These are phyloP conservation scores for Sodiomyces alkalinus DNA, from an alignment of 2,329 filamentous ascomycete genomes.

Conservation along the genomic window DNA sequence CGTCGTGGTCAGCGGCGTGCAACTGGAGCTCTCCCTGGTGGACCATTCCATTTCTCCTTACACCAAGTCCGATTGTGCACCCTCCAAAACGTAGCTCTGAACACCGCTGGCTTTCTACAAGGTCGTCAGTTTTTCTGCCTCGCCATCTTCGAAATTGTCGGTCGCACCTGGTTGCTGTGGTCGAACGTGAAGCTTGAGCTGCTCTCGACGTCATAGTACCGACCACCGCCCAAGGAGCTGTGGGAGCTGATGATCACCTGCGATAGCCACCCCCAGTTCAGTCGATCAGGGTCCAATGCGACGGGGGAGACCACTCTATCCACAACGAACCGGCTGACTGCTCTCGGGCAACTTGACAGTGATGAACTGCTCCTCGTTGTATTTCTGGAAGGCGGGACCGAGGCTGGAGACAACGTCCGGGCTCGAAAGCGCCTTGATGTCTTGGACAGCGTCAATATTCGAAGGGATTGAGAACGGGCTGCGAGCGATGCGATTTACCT, in stretches of 20 bases:
- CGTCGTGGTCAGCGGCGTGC: slow-evolving; percentile 9
- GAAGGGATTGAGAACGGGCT: background rate
- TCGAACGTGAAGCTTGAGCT: slow-evolving; percentile 82
- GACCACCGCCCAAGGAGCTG: slow-evolving; percentile 63
- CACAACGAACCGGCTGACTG: slow-evolving; percentile 41
- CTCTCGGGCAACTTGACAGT: slow-evolving; percentile 81
- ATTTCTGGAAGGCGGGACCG: slow-evolving; percentile 73
- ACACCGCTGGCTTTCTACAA: slow-evolving; percentile 63
- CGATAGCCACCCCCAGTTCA: too few relatives aligned
- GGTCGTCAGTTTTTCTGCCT: slow-evolving; percentile 6
- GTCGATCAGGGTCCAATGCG: background rate
- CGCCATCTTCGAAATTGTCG: background rate
- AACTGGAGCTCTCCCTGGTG: background rate
- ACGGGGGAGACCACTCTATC: background rate
- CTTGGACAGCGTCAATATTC: slow-evolving; percentile 27
- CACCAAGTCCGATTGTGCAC: slow-evolving; percentile 64
- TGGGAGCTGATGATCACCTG: slow-evolving; percentile 75
- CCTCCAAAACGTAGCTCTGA: slow-evolving; percentile 67
- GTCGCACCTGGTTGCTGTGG: slow-evolving; percentile 56
- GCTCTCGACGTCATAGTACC: slow-evolving; percentile 84
- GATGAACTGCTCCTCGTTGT: slow-evolving; percentile 89
- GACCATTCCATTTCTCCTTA: slow-evolving; percentile 25
- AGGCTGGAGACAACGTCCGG: slow-evolving; percentile 56
- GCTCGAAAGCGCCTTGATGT: slow-evolving; percentile 77
- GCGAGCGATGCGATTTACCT: slow-evolving; percentile 36